Conservation (phyloP, 192 early-diverging fungal genomes). For the Rhizophagus sp. region DNA sequence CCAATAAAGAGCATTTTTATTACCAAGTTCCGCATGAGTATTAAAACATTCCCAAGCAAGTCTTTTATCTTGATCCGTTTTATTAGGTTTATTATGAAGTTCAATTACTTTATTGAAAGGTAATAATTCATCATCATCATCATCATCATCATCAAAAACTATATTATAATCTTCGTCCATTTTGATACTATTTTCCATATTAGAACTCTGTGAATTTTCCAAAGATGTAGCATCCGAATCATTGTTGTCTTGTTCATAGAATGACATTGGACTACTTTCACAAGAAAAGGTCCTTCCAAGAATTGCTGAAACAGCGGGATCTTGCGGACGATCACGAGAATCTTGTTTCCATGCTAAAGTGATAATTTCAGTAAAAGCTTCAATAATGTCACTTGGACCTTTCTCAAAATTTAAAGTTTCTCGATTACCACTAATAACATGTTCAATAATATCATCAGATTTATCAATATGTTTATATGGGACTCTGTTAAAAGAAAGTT, state of each 20-base stretch:
- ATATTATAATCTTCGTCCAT: neutral
- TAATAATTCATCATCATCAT: neutral
- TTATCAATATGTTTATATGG: neutral
- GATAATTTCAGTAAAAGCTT: neutral
- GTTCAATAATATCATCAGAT: neutral
- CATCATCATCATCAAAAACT: neutral
- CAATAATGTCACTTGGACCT: neutral
- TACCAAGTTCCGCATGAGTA: neutral
- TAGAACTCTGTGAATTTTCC: neutral
- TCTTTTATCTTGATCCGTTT: neutral
- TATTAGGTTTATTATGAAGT: no score
- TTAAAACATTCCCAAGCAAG: constrained; percentile 25
- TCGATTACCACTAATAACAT: neutral
- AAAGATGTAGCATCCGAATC: neutral
- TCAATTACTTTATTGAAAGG: neutral
- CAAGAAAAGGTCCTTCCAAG: neutral
- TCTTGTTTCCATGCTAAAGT: neutral
- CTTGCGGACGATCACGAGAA: neutral
- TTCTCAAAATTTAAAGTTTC: neutral
- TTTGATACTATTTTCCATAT: neutral
- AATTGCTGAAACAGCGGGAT: neutral
- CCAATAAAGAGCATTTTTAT: constrained; percentile 12
- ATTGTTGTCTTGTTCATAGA: neutral
- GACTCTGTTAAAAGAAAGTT: neutral
- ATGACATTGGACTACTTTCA: neutral